phyloP scores from a whole-genome alignment of 179 eudicot species.

The Heliamphora pulchella region DNA sequence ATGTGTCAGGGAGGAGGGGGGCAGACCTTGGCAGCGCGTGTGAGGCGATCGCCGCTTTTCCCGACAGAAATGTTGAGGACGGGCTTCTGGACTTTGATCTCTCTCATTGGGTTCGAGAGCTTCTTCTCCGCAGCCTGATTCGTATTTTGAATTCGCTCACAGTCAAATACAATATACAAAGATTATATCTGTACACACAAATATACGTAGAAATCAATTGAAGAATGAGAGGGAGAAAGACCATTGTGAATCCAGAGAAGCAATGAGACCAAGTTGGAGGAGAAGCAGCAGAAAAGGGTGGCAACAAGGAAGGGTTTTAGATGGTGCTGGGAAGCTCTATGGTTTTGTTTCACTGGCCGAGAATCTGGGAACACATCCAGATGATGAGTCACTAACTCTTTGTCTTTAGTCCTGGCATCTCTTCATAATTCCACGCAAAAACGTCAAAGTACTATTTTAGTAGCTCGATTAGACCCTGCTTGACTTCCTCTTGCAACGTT shows the following conservation, averaged over 20 bases:
- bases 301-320: background rate
- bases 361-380: no score
- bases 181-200: no score
- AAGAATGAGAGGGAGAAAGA: conserved; percentile 5
- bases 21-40: conserved; percentile 39
- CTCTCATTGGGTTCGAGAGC: conserved; percentile 46
- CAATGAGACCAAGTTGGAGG: background rate
- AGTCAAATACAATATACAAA: background rate
- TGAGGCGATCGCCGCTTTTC: conserved; percentile 48
- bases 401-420: no score
- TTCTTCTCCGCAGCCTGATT: conserved; percentile 44
- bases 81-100: conserved; percentile 50
- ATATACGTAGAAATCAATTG: background rate
- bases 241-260: background rate
- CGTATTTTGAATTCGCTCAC: background rate
- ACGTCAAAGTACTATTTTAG: no score
- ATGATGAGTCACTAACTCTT: no score
- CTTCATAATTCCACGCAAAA: no score
- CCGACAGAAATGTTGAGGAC: conserved; percentile 51
- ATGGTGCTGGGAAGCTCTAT: background rate
- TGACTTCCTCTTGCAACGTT: no score
- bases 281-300: background rate
- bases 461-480: no score
- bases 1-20: no score
- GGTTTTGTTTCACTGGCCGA: background rate